Evolutionary conservation across 1,284 basidiomycete genomes (phyloP).

Genomic region (Pyrrhoderma noxium): DNA sequence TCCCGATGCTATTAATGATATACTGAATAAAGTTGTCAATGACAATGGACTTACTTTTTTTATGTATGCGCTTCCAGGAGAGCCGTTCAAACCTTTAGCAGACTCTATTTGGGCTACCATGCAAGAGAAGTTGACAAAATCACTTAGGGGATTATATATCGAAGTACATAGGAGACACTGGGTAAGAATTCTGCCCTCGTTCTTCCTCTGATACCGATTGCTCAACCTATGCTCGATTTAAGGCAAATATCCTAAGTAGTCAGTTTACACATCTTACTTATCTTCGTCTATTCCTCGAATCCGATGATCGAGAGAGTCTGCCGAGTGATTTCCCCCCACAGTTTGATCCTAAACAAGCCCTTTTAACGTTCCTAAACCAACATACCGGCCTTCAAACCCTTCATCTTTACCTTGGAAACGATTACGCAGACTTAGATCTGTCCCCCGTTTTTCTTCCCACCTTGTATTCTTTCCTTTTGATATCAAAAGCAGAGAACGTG

Average conservation of each 20-base stretch:
- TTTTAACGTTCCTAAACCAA: constrained; percentile 5
- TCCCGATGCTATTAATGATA: not conserved
- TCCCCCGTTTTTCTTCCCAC: constrained; percentile 2
- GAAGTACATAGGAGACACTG: constrained; percentile 7
- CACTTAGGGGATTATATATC: constrained; percentile 7
- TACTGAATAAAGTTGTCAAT: constrained; percentile 8
- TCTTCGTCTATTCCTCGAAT: constrained; percentile 12
- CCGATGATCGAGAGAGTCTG: not conserved
- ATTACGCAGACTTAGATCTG: constrained; percentile 2
- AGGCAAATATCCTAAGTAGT: constrained; percentile 9
- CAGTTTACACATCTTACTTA: constrained; percentile 7
- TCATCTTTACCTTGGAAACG: constrained; percentile 8
- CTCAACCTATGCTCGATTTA: not conserved
- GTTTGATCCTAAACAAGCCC: constrained; percentile 2
- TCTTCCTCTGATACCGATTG: not conserved
- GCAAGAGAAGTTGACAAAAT: constrained; percentile 3
- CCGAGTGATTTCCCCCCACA: not conserved
- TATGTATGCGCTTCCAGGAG: constrained; percentile 14
- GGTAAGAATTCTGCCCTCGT: too few species aligned
- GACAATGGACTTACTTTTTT: constrained; percentile 7
- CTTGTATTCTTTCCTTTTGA: constrained; percentile 13
- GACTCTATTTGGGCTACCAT: constrained; percentile 1
- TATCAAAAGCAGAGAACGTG: constrained; percentile 9
- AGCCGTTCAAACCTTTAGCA: not conserved
- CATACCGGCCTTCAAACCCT: constrained; percentile 7